Conservation (phyloP, 2,329 filamentous ascomycete genomes). For the Nemania abortiva region DNA sequence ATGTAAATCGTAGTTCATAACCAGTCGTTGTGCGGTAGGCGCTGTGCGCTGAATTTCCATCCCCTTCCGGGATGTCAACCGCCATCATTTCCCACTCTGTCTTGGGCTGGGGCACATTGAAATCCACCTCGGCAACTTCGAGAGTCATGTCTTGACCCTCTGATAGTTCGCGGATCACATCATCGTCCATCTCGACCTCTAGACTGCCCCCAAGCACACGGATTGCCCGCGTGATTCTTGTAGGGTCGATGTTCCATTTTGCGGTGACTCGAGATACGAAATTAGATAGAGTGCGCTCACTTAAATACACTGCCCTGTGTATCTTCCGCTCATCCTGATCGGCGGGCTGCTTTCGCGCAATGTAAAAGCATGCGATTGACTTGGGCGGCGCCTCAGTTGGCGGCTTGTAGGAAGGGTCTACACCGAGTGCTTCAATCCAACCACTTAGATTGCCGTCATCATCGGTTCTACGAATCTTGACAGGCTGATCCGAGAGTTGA, state of each 20-base stretch:
- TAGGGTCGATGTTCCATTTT: slow-evolving; percentile 85
- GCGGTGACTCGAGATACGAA: slow-evolving; percentile 77
- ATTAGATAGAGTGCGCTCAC: slow-evolving; percentile 79
- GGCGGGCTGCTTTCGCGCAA: slow-evolving; percentile 68
- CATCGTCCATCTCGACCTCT: slow-evolving; percentile 89
- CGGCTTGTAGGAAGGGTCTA: slow-evolving; percentile 87
- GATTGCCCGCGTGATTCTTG: slow-evolving; percentile 76
- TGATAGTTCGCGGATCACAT: slow-evolving; percentile 82
- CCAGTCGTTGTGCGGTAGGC: slow-evolving; percentile 51
- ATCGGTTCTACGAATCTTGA: slow-evolving; percentile 65
- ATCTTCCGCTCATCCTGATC: slow-evolving; percentile 69
- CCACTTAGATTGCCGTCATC: slow-evolving; percentile 76
- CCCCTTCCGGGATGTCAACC: slow-evolving; percentile 60
- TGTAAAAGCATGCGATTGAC: slow-evolving; percentile 88
- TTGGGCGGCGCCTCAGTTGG: slow-evolving; percentile 79
- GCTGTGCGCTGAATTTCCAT: slow-evolving; percentile 51
- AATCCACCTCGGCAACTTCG: slow-evolving; percentile 67
- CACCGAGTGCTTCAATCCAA: slow-evolving; percentile 91
- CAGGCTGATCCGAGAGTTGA: slow-evolving; percentile 65
- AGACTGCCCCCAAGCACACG: slow-evolving; percentile 80
- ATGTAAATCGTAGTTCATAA: slow-evolving; percentile 62
- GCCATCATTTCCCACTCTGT: slow-evolving; percentile 74
- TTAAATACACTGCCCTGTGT: slow-evolving; percentile 88
- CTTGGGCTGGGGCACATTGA: slow-evolving; percentile 58
- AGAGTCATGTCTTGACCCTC: slow-evolving; percentile 94